A percentile compares a stretch with the other conserved stretches of the same genome.
Evolutionary conservation across 108 stramenopile species (phyloP).

Genomic region (Licmophora abbreviata): DNA sequence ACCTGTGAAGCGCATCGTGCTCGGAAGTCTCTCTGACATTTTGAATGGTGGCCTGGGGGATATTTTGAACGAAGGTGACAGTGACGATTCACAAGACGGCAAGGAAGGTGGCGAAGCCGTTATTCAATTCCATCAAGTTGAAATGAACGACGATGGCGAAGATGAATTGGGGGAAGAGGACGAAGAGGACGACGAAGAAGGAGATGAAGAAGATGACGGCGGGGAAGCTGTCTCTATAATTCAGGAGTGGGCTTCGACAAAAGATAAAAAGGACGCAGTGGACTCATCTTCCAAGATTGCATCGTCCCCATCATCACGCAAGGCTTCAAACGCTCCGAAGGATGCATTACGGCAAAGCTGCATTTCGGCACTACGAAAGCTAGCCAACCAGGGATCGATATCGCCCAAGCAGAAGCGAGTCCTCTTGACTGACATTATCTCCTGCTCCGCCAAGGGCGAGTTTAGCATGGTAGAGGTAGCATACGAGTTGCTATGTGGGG

Average conservation of each 20-base stretch:
- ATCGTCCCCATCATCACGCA: not conserved
- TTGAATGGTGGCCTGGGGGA: constrained; percentile 35
- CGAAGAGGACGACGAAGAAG: constrained; percentile 31
- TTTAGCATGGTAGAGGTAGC: constrained; percentile 74
- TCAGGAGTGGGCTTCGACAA: constrained; percentile 1
- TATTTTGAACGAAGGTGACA: constrained; percentile 21
- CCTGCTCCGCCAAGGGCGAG: constrained; percentile 59
- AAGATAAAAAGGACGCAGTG: constrained; percentile 1
- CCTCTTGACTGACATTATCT: constrained; percentile 77
- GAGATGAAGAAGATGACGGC: constrained; percentile 19
- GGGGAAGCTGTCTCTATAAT: constrained; percentile 18
- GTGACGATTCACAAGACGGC: too few relatives aligned
- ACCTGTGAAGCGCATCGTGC: constrained; percentile 13
- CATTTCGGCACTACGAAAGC: constrained; percentile 56
- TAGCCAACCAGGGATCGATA: constrained; percentile 48
- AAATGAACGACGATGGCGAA: constrained; percentile 16
- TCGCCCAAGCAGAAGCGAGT: constrained; percentile 74
- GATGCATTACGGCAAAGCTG: constrained; percentile 42
- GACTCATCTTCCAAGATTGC: constrained; percentile 1
- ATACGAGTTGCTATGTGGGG: constrained; percentile 53
- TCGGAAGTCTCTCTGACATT: constrained; percentile 32
- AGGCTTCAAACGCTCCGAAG: not conserved
- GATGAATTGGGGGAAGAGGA: constrained; percentile 13
- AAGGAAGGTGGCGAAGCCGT: constrained; percentile 30
- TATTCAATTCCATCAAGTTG: constrained; percentile 25